Base-by-base conservation (phyloP, 352 stramenopile species). In the Pythium aristosporum region DNA sequence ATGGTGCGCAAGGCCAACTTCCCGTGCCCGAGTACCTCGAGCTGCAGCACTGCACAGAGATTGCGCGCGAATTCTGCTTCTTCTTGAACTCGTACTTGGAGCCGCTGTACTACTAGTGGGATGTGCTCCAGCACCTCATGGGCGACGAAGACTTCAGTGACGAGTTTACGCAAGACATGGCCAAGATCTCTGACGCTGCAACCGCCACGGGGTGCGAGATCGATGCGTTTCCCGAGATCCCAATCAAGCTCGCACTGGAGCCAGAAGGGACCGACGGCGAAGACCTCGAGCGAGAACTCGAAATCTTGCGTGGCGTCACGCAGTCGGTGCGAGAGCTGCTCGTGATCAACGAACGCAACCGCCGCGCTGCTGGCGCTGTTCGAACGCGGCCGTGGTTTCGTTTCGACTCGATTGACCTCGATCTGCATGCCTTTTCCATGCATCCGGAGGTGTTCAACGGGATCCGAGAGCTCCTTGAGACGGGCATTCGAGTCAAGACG, bases 61-160 rank as follows among this genome's bases (percentile, higher is more conserved):
- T 60, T 16, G 13, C 21, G 53, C 53, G 53, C 53, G 42, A 37
- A 21, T 60, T 41, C 37, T 60, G 37, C 53, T 49, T 60, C 28
- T 60, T 60, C 39, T 11, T 60, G 10, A 60, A 60, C 39, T 39
- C 23, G 37, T 60, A 49, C n/a, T 20, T 60, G 21, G 28, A n/a
- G 23, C 28, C 53, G n/a, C 20, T 30, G 10, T 58, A 58, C 10
- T 58, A 58, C 36, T 20, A 58, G 25, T 60, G 53, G 53, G 37
- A 41, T 28, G 10, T 60, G 20, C 36, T 60, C 25, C 20, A 60
- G 53, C 39, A 60, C 13, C 25, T 60, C 23, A 39, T 60, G 37
- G 53, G 37, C 28, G 37, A 21, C 23, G 42, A 49, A 12, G 21
- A 60, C 37, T 50, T 51, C 13, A 50, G 37, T 23, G 53, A 60